Conservation (phyloP, 2,329 filamentous ascomycete genomes). For the Talaromyces marneffei region DNA sequence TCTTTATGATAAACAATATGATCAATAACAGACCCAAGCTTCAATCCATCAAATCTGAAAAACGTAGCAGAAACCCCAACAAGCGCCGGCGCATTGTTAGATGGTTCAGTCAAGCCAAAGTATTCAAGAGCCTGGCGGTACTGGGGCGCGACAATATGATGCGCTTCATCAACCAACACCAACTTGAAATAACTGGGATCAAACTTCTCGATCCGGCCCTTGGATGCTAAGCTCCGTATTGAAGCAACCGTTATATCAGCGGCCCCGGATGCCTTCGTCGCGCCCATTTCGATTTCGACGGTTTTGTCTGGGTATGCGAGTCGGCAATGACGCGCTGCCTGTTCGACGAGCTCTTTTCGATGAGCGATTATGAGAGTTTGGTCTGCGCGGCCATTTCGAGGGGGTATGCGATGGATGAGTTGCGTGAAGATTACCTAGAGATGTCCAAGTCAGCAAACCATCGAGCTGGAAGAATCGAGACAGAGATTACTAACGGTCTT, state of each 20-base stretch:
- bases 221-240: slow-evolving; percentile 74
- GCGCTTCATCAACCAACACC: slow-evolving; percentile 88
- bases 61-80: slow-evolving; percentile 85
- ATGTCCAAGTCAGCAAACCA: slow-evolving; percentile 3
- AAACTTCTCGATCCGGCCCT: slow-evolving; percentile 73
- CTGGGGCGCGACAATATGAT: slow-evolving; percentile 82
- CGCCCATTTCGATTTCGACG: slow-evolving; percentile 90
- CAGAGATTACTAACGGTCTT: slow-evolving; percentile 61
- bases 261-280: slow-evolving; percentile 64
- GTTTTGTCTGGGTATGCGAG: slow-evolving; percentile 71
- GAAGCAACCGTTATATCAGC: slow-evolving; percentile 95
- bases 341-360: slow-evolving; percentile 86
- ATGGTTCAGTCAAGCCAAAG: slow-evolving; percentile 61
- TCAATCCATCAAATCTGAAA: slow-evolving; percentile 75
- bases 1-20: slow-evolving; percentile 94
- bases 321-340: slow-evolving; percentile 79
- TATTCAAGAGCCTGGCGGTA: slow-evolving; percentile 73
- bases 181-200: slow-evolving; percentile 77
- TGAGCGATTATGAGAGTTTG: slow-evolving; percentile 90
- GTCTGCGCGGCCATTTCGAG: slow-evolving; percentile 52
- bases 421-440: slow-evolving; percentile 87
- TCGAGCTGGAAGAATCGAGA: background rate
- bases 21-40: slow-evolving; percentile 78
- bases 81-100: slow-evolving; percentile 55
- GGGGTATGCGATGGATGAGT: slow-evolving; percentile 70